These are phyloP conservation scores for Lactarius quietus DNA, from an alignment of 768 basidiomycete genomes.

Conservation along the genomic window DNA sequence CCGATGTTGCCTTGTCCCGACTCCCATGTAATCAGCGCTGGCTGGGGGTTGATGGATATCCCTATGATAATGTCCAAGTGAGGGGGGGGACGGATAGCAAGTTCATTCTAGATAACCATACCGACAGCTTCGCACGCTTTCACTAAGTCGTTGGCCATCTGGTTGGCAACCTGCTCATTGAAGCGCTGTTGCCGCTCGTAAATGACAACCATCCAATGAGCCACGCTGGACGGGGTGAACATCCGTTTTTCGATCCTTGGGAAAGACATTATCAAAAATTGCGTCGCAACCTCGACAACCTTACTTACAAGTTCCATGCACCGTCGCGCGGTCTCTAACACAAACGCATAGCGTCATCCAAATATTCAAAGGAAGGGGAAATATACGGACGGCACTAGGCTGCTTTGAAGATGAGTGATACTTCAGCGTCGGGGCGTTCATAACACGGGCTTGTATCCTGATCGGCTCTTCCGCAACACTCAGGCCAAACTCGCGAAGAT, in stretches of 20 bases:
- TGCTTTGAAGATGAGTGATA: constrained; percentile 60
- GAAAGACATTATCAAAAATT: neutral
- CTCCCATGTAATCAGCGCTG: constrained; percentile 49
- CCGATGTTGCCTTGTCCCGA: constrained; percentile 54
- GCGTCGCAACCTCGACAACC: no score
- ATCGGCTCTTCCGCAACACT: constrained; percentile 53
- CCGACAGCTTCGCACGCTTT: constrained; percentile 54
- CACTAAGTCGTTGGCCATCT: constrained; percentile 54
- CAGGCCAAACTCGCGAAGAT: constrained; percentile 68
- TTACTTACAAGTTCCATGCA: constrained; percentile 70
- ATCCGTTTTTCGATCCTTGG: constrained; percentile 70
- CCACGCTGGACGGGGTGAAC: constrained; percentile 50
- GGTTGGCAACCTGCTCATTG: constrained; percentile 41
- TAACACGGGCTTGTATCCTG: constrained; percentile 55
- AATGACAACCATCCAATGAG: constrained; percentile 59
- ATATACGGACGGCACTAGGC: constrained; percentile 49
- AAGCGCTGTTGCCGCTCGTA: constrained; percentile 65
- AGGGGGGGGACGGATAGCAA: neutral
- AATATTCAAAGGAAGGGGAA: neutral
- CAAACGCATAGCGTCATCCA: neutral
- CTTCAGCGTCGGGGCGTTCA: constrained; percentile 59
- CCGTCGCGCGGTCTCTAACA: constrained; percentile 59
- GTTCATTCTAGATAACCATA: constrained; percentile 35
- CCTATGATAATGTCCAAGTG: constrained; percentile 39
- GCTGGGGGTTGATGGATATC: constrained; percentile 47